Evolutionary conservation across 1,139 yeast species (phyloP).

Genomic region (Fermentozyma sake): DNA sequence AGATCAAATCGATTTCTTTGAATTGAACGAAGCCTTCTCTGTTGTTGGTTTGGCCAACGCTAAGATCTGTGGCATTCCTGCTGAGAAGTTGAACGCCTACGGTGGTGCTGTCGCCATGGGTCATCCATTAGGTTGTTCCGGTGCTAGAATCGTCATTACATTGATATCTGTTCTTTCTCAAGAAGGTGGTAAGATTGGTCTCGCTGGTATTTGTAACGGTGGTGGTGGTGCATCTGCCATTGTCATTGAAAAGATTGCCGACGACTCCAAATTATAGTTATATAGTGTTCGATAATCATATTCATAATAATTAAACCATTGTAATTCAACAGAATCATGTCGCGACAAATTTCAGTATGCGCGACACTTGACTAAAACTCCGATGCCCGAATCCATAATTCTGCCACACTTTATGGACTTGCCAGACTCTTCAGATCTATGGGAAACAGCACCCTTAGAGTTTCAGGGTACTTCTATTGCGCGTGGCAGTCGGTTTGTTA

Average conservation of each 20-base stretch:
- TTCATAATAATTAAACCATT: too few species aligned
- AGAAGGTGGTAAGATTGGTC: conserved; percentile 86
- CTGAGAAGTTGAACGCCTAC: conserved; percentile 78
- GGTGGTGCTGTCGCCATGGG: conserved; percentile 99
- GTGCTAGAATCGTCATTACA: conserved; percentile 91
- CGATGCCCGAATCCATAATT: too few species aligned
- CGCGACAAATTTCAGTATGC: too few species aligned
- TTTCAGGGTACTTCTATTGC: too few species aligned
- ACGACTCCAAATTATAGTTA: conserved; percentile 20
- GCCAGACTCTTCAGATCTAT: too few species aligned
- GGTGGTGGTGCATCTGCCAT: conserved; percentile 97
- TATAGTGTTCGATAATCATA: too few species aligned
- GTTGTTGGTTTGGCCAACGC: conserved; percentile 93
- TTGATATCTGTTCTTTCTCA: conserved; percentile 71
- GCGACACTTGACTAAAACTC: too few species aligned
- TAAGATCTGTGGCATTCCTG: conserved; percentile 61
- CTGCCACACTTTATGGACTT: too few species aligned
- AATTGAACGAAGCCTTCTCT: conserved; percentile 94
- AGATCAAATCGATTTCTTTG: conserved; percentile 72
- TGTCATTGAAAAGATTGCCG: conserved; percentile 52
- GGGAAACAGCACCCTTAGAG: too few species aligned
- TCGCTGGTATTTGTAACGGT: conserved; percentile 96
- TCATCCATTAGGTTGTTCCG: conserved; percentile 96
- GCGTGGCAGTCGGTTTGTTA: too few species aligned
- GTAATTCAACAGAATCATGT: too few species aligned